These are phyloP conservation scores for Penicillium verhagenii DNA, from an alignment of 495 filamentous ascomycete species.

Conservation along the genomic window DNA sequence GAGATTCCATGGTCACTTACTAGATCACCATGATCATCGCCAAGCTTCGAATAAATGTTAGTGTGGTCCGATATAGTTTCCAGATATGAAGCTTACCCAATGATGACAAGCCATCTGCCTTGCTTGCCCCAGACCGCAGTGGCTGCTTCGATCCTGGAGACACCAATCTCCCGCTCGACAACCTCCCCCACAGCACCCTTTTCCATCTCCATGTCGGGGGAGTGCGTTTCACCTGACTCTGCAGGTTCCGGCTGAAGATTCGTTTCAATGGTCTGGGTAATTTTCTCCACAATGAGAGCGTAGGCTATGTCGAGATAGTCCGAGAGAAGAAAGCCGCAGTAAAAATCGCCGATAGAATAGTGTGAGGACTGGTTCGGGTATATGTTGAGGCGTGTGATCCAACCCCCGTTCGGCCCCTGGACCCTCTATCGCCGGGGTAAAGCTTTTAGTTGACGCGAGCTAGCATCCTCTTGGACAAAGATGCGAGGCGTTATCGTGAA, in stretches of 20 bases:
- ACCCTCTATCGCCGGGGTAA: too few relatives aligned
- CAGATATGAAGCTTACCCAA: conserved; percentile 27
- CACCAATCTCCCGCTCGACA: neutral
- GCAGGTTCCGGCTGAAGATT: neutral
- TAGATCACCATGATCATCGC: conserved; percentile 49
- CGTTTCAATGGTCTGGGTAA: neutral
- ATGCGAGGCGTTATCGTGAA: too few relatives aligned
- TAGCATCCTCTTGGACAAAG: too few relatives aligned
- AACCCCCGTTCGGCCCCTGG: too few relatives aligned
- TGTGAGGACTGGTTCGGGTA: too few relatives aligned
- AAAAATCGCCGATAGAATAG: too few relatives aligned
- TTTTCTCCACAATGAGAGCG: neutral
- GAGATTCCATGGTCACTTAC: conserved; percentile 28
- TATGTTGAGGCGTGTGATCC: too few relatives aligned
- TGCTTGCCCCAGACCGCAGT: conserved; percentile 37
- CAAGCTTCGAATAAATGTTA: conserved; percentile 21
- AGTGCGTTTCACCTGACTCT: neutral
- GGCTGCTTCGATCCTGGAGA: conserved; percentile 6
- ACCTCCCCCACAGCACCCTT: neutral
- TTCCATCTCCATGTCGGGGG: neutral
- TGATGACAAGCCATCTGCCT: conserved; percentile 42
- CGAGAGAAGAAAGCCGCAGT: too few relatives aligned
- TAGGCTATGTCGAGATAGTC: too few relatives aligned
- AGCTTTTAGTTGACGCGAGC: too few relatives aligned
- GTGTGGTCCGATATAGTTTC: neutral